Percentiles rank a stretch among this genome's conserved stretches.
Evolutionary conservation across 1,284 basidiomycete genomes (phyloP).

Genomic region (Malassezia arunalokei): DNA sequence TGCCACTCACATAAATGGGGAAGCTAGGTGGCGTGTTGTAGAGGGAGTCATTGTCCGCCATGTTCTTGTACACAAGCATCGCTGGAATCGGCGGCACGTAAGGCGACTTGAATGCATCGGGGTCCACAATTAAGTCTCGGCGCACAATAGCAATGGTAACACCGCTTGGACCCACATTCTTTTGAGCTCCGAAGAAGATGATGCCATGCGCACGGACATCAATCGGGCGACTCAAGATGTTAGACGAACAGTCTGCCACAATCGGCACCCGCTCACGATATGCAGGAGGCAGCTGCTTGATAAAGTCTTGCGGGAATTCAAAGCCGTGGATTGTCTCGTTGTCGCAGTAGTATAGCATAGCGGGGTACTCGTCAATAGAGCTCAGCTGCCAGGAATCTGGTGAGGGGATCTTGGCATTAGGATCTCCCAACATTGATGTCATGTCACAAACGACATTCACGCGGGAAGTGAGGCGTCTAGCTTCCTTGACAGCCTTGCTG

Average conservation of each 20-base stretch:
- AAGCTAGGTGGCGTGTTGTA: constrained; percentile 93
- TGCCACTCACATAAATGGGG: constrained; percentile 76
- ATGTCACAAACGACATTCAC: constrained; percentile 33
- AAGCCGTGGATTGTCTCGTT: constrained; percentile 98
- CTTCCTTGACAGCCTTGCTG: constrained; percentile 39
- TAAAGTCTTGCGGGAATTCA: constrained; percentile 67
- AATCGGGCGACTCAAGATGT: constrained; percentile 92
- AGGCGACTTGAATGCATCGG: constrained; percentile 24
- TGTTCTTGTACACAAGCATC: constrained; percentile 72
- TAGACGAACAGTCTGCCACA: constrained; percentile 89
- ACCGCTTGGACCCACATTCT: constrained; percentile 92
- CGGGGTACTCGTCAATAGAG: constrained; percentile 53
- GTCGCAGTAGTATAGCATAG: constrained; percentile 94
- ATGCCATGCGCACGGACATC: constrained; percentile 61
- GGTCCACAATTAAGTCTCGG: constrained; percentile 58
- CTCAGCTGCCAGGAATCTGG: constrained; percentile 67
- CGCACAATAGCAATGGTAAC: constrained; percentile 84
- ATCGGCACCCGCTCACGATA: constrained; percentile 58
- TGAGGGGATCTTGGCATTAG: constrained; percentile 56
- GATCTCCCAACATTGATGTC: constrained; percentile 21
- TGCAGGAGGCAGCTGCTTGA: constrained; percentile 56
- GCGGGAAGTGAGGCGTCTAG: constrained; percentile 27
- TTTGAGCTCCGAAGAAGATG: constrained; percentile 97
- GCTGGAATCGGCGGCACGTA: constrained; percentile 60
- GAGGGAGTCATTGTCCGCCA: constrained; percentile 66